phyloP scores from a whole-genome alignment of 805 yeast species.

The Nakazawaea pomicola region DNA sequence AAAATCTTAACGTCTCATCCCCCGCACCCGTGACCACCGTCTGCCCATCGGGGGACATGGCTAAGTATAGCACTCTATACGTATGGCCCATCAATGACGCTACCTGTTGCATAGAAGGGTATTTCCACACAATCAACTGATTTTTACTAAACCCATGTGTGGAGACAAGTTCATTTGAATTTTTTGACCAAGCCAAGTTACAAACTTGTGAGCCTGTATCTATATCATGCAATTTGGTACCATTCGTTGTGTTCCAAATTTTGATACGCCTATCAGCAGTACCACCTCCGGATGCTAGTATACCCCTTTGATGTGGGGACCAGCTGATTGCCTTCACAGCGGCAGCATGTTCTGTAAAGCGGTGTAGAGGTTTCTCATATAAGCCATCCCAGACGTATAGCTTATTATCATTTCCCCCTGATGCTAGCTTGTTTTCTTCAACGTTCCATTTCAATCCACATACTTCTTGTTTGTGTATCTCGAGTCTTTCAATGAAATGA shows the following conservation, averaged over 20 bases:
- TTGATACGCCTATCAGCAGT: slow-evolving; percentile 88
- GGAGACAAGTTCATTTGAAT: slow-evolving; percentile 87
- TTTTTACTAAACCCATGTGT: slow-evolving; percentile 93
- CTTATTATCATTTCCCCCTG: slow-evolving; percentile 93
- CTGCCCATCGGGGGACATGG: slow-evolving; percentile 93
- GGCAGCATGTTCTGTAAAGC: slow-evolving; percentile 79
- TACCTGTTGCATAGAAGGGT: slow-evolving; percentile 86
- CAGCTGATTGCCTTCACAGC: slow-evolving; percentile 97
- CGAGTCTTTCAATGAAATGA: slow-evolving; percentile 69
- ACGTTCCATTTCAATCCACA: slow-evolving; percentile 95
- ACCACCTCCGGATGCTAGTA: slow-evolving; percentile 95
- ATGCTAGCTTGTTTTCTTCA: slow-evolving; percentile 86
- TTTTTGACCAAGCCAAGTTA: slow-evolving; percentile 87
- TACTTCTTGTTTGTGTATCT: slow-evolving; percentile 85
- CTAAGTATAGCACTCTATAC: slow-evolving; percentile 81
- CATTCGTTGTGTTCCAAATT: slow-evolving; percentile 87
- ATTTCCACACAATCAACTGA: slow-evolving; percentile 91
- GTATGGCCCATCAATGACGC: slow-evolving; percentile 95
- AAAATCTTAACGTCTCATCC: slow-evolving; percentile 91
- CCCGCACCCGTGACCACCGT: slow-evolving; percentile 98
- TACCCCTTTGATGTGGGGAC: slow-evolving; percentile 96
- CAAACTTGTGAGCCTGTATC: slow-evolving; percentile 97
- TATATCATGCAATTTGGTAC: slow-evolving; percentile 67
- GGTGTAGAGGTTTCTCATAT: slow-evolving; percentile 61
- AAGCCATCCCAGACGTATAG: slow-evolving; percentile 85